Evolutionary conservation across 176 grass and related monocot species (phyloP).

Genomic region (Luzula sylvatica): DNA sequence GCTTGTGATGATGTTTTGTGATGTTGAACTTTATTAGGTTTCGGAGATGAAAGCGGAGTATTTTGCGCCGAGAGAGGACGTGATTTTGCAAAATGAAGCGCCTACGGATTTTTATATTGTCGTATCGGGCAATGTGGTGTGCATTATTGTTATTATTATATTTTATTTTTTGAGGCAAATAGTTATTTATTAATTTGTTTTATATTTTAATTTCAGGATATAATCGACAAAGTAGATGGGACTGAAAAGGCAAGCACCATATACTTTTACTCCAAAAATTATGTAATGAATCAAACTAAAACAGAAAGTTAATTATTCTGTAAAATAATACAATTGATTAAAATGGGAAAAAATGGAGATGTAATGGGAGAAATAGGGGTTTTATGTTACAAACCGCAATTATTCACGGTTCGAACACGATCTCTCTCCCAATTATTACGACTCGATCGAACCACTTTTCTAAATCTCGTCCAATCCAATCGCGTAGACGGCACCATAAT

Average conservation of each 20-base stretch:
- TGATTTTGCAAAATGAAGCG: constrained; percentile 96
- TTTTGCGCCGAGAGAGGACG: constrained; percentile 96
- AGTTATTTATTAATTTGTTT: constrained; percentile 20
- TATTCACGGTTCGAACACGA: constrained; percentile 85
- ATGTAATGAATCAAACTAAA: constrained; percentile 7
- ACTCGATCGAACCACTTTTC: constrained; percentile 70
- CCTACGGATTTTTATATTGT: constrained; percentile 97
- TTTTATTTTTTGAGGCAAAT: constrained; percentile 3
- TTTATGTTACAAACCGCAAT: constrained; percentile 89
- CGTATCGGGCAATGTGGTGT: constrained; percentile 72
- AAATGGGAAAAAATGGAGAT: constrained; percentile 52
- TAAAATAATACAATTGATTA: constrained; percentile 31
- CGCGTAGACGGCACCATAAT: constrained; percentile 85
- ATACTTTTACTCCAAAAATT: no score
- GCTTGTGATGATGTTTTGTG: no score
- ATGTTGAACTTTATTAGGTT: constrained; percentile 38
- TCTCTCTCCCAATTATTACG: constrained; percentile 83
- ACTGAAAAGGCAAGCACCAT: constrained; percentile 48
- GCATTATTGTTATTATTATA: constrained; percentile 6
- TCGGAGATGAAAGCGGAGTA: constrained; percentile 99
- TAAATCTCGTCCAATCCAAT: constrained; percentile 83
- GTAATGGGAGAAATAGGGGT: constrained; percentile 91
- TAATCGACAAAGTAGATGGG: constrained; percentile 42
- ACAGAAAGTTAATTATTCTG: constrained; percentile 3
- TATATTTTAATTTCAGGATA: constrained; percentile 52